Base-by-base conservation (phyloP, 345 rosid species). In the Physaria fendleri region DNA sequence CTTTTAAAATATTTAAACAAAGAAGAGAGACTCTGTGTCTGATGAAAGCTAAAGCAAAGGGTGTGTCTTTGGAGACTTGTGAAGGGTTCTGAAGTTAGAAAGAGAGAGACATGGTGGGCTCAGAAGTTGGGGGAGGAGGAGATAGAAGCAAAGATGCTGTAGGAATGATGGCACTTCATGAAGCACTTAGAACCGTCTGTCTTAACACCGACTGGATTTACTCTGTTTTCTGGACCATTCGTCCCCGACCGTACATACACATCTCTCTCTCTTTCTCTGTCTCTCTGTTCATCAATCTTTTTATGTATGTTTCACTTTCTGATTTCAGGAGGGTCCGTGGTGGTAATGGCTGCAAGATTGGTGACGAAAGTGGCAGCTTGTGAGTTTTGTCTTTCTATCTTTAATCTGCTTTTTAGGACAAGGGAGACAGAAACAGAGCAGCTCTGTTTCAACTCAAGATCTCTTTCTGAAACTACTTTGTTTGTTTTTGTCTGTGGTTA, bases 151-250 rank as follows among this genome's bases (percentile, higher is more conserved):
- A 89, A 82, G 97, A 93, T 78, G 99, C 97, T 56, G 92, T 89
- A 51, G 99, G 95, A 91, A 93, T 93, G 99, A 87, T 93, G 95
- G 97, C 97, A 77, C 97, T 93, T 83, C 99, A 93, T 62, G 97
- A 93, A 76, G 95, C 99, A 81, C 95, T 93, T 64, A 85, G 95
- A 78, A 85, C 77, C 80, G 95, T 89, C 85, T 93, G 99, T 76
- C 85, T 89, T 71, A 85, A 85, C 78, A 35, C 99, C 70, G 95
- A 85, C 81, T 93, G 99, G 97, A 89, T 85, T 85, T 93, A 93
- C 88, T 89, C 99, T 89, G 99, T 93, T 67, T 93, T 93, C 92
- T 93, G 99, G 99, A 89, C 99, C 71, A 93, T 93, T 67, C 99
- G 99, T 78, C 99, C 99, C 76, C 91, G 99, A 73, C 95, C 86